Evolutionary conservation across 1,284 basidiomycete species (phyloP).

Genomic region (Austroboletus niveus): DNA sequence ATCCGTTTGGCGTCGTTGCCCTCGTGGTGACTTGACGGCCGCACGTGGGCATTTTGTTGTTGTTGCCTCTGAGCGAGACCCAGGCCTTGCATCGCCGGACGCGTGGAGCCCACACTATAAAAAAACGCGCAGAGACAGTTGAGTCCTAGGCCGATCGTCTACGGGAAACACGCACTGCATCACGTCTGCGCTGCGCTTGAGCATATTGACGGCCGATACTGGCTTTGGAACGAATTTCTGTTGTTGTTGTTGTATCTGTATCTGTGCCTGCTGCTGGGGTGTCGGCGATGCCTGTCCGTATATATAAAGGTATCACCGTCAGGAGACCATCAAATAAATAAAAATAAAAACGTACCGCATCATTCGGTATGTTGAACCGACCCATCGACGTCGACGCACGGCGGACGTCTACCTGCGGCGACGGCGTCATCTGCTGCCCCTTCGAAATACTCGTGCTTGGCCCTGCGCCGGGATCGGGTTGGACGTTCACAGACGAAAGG

Average conservation of each 20-base stretch:
- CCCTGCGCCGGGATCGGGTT: background rate
- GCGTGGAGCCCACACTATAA: conserved; percentile 14
- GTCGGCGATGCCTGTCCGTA: conserved; percentile 4
- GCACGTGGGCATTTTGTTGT: conserved; percentile 16
- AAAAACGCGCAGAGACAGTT: background rate
- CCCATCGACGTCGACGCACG: conserved; percentile 43
- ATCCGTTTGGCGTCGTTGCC: conserved; percentile 40
- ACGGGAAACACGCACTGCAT: conserved; percentile 38
- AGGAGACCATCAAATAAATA: background rate
- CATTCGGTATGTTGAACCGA: conserved; percentile 51
- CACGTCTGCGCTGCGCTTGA: conserved; percentile 40
- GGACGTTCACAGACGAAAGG: background rate
- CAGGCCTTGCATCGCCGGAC: conserved; percentile 41
- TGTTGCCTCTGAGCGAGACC: conserved; percentile 40
- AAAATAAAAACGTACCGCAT: conserved; percentile 34
- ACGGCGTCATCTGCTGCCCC: too few species aligned
- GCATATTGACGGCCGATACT: conserved; percentile 12
- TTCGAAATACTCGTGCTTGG: too few species aligned
- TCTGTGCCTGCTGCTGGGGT: background rate
- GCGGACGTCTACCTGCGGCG: conserved; percentile 18
- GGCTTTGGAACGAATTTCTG: conserved; percentile 1
- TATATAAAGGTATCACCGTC: background rate
- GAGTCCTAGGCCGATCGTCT: background rate
- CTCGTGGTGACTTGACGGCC: conserved; percentile 42
- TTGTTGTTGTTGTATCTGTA: background rate